Evolutionary conservation across 2,329 filamentous ascomycete species (phyloP), one percentile per base, ranked within the genome.

Genomic region (Fusarium anguioides): DNA sequence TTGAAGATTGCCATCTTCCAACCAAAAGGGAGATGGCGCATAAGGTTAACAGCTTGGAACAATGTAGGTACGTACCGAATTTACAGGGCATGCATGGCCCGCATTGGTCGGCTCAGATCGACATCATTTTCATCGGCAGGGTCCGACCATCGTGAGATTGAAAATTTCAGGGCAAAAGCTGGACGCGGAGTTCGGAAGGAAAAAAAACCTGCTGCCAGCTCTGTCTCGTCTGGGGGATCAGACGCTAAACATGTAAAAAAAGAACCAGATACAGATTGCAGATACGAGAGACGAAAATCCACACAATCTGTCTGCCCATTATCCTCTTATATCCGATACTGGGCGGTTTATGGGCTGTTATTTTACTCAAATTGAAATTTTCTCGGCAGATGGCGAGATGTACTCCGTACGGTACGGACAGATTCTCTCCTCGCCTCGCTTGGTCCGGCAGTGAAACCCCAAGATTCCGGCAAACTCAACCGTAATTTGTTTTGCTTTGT

Each of bases 41-140:
- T 62, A 55, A 55, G n/a, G 58, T 47, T 29, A 35, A 29, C 18
- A 35, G 14, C 18, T 27, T 33, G 36, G 27, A 41, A 41, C 21
- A 17, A 18, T n/a, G 21, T 33, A 12, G 15, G 29, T 61, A 61
- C 56, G 56, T 61, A 61, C 58, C 39, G 6, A 29, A 23, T 18
- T 18, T 42, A 27, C 41, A 26, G 52, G n/a, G 31, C 31, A 33
- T 18, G 47, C 24, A 50, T 42, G n/a, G 31, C 31, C 17, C 15
- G 47, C 24, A 50, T 42, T 27, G 24, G 58, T 69, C 69, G 64
- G 65, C 55, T 60, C 60, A 73, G 69, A 67, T 66, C 70, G 47
- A 70, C 71, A 71, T 71, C 60, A 71, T 69, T 33, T 46, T 42
- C 58, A 31, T 73, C 71, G 71, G 70, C 71, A 72, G 58, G 67